Base-by-base conservation (phyloP, 345 rosid species). In the Pistacia integerrima region DNA sequence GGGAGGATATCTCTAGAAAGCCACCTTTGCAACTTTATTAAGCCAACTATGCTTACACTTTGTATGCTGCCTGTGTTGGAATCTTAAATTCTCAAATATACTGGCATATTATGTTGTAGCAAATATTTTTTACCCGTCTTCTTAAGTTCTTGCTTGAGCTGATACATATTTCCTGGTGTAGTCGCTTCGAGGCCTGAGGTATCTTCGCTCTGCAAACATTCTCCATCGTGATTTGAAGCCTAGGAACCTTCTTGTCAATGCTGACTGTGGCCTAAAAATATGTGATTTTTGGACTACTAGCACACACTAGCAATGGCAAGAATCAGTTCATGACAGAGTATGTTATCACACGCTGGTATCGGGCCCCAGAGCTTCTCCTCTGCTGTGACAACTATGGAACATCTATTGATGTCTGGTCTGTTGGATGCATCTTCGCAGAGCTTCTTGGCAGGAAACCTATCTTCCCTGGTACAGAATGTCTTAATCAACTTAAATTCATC, bases 141-240 rank as follows among this genome's bases (percentile, higher is more conserved):
- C 4, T 16, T 63, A 54, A 54, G 48, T 41, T 70, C 18, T 22
- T 10, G 60, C 54, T 52, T 28, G 35, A 61, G 30, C 48, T 72
- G 36, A 62, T 69, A 63, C 55, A 41, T 54, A 8, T 18, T 28
- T 63, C 51, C 44, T 77, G 55, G 41, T 77, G 85, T 82, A 90
- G 98, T 82, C 92, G 87, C 97, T 94, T 48, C 88, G 92, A 69
- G 97, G 98, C 14, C 82, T 94, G 70, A 90, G 89, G 85, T 94
- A 94, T 82, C 89, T 94, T 62, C 98, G 89, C 82, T 92, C 95
- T 11, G 96, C 94, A 8, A 92, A 92, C 77, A 90, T 92, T 76
- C 93, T 94, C 25, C 98, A 94, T 62, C 90, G 97, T 16, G 98
- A 94, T 85, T 78, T 94, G 79, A 94, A 94, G 88, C 98, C 97